Evolutionary conservation across 169 alveolate genomes (phyloP), one percentile per base, ranked within the genome.

Genomic region (Plasmodium sp.): DNA sequence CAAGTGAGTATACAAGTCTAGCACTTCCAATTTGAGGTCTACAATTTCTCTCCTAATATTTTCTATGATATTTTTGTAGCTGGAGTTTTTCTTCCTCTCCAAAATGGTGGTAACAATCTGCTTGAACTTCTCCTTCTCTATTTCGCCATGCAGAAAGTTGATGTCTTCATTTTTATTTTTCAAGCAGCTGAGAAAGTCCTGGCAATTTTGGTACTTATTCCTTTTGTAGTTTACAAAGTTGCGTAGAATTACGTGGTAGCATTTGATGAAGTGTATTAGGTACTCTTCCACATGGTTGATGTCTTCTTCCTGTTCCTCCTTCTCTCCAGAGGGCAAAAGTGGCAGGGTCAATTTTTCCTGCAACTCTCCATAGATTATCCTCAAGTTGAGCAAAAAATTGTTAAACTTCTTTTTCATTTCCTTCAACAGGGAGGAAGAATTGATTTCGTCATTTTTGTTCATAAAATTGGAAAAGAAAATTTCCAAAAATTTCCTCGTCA

Each of bases 341-440:
- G 94, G 94, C 41, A 88, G 18, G 22, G 71, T 88, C 22, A 88
- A 67, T 58, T 88, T 88, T 45, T 88, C 94, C 72, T 88, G 91
- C 31, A 67, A 62, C 56, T 88, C 94, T 12, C 90, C 90, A 77
- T 88, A 88, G 31, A 88, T 71, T 1, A 88, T 88, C 72, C 83
- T 77, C 82, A 88, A 88, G 82, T 80, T 88, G 22, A 88, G 83
- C 48, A 88, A 88, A 88, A 88, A 88, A 88, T 88, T 88, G 54
- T 88, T 88, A 67, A 88, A 88, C 58, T 88, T 88, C 16, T 88
- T 88, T 88, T 88, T 88, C 94, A 88, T 88, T 31, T 88, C 94
- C 54, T 80, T 88, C 36, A 88, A 43, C 27, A 88, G 56, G 67
- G 91, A 80, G 48, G 94, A 88, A 22, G 75, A 80, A 88, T 88